phyloP scores from a whole-genome alignment of 257 asterid genomes.

The Leptodermis oblonga region DNA sequence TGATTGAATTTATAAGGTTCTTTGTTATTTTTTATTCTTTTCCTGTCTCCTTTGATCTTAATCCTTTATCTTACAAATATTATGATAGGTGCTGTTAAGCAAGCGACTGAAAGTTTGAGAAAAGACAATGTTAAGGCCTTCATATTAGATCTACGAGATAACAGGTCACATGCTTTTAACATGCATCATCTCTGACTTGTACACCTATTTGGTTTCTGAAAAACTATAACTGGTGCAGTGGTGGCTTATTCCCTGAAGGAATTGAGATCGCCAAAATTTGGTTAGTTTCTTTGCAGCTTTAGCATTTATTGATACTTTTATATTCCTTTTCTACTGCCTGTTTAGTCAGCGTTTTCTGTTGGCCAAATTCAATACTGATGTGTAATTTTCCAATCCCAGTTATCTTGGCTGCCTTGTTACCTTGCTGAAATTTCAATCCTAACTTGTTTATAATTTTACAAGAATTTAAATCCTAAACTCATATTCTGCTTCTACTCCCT shows the following conservation, averaged over 20 bases:
- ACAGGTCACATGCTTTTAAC: conserved; percentile 51
- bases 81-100: conserved; percentile 70
- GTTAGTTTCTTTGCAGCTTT: conserved; percentile 42
- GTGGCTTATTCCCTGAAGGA: conserved; percentile 99
- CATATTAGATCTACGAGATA: conserved; percentile 88
- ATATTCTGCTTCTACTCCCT: conserved; percentile 4
- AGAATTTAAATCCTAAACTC: no score
- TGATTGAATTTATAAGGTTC: no score
- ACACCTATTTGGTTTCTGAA: conserved; percentile 25
- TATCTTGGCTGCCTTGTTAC: not conserved
- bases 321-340: not conserved
- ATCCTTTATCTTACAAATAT: no score
- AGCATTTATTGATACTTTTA: no score
- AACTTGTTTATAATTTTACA: no score
- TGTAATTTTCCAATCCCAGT: not conserved
- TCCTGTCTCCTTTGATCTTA: no score
- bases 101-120: conserved; percentile 81
- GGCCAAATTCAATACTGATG: not conserved
- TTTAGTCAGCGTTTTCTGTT: not conserved
- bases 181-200: conserved; percentile 11
- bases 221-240: conserved; percentile 52
- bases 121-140: conserved; percentile 74
- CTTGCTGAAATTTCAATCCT: not conserved
- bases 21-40: no score
- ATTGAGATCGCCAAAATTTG: conserved; percentile 96